Conservation (phyloP, 805 yeast species). For the Starmerella sirachaensis region DNA sequence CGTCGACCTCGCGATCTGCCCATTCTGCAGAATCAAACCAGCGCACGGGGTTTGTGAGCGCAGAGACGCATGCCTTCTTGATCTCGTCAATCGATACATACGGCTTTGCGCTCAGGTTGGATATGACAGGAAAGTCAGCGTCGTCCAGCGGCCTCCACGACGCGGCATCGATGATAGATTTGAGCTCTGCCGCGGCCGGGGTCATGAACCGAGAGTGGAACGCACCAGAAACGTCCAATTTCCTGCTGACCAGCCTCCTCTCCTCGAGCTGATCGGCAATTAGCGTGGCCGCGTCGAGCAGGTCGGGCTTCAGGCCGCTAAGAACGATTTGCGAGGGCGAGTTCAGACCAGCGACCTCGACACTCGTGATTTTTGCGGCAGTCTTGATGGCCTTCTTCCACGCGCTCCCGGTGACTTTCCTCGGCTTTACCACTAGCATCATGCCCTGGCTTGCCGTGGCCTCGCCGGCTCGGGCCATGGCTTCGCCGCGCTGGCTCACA, state of each 20-base stretch:
- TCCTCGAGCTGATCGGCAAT: constrained; percentile 17
- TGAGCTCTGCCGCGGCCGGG: constrained; percentile 31
- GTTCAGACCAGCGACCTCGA: constrained; percentile 39
- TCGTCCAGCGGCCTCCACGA: constrained; percentile 9
- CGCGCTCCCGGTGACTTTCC: constrained; percentile 3
- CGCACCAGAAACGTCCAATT: constrained; percentile 39
- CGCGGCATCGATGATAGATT: constrained; percentile 17
- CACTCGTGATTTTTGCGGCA: constrained; percentile 16
- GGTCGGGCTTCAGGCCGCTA: constrained; percentile 31
- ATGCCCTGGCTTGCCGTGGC: constrained; percentile 25
- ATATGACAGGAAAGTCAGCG: constrained; percentile 23
- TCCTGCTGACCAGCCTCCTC: constrained; percentile 24
- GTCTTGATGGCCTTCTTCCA: constrained; percentile 11
- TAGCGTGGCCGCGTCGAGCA: constrained; percentile 25
- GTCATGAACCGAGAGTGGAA: constrained; percentile 36
- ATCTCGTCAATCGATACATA: constrained; percentile 25
- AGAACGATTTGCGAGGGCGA: constrained; percentile 34
- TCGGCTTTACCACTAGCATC: constrained; percentile 17
- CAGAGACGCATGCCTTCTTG: constrained; percentile 19
- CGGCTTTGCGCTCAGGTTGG: constrained; percentile 28
- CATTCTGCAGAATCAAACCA: constrained; percentile 25
- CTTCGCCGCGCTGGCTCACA: constrained; percentile 36
- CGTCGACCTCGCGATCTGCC: constrained; percentile 14
- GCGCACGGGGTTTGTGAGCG: constrained; percentile 26
- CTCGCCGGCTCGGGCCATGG: constrained; percentile 36